Percentiles rank a stretch among this genome's conserved stretches.
Evolutionary conservation across 139 green algal species (phyloP).

Genomic region (Pycnococcus provasolii): DNA sequence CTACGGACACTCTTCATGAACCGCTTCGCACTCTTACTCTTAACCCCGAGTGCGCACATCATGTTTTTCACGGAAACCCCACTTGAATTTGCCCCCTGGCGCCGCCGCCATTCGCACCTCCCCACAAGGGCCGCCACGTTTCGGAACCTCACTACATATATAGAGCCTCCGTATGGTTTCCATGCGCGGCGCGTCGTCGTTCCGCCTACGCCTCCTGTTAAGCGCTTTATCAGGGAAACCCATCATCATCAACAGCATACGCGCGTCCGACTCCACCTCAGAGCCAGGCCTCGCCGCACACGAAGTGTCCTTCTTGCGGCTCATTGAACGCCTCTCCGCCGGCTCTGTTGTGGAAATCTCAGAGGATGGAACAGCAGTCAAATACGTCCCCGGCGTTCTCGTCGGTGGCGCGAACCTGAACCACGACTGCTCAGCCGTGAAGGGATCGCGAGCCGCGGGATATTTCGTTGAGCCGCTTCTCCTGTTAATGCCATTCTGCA

Average conservation of each 20-base stretch:
- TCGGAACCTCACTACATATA: too few relatives aligned
- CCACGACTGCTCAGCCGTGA: constrained; percentile 66
- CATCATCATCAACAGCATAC: constrained; percentile 84
- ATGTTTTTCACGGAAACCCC: too few relatives aligned
- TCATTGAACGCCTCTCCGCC: constrained; percentile 89
- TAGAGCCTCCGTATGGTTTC: constrained; percentile 29
- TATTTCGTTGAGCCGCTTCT: constrained; percentile 92
- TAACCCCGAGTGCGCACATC: too few relatives aligned
- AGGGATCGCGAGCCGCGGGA: constrained; percentile 56
- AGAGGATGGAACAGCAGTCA: constrained; percentile 79
- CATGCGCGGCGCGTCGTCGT: constrained; percentile 57
- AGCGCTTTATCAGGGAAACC: constrained; percentile 61
- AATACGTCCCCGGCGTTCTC: constrained; percentile 74
- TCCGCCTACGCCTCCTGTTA: constrained; percentile 68
- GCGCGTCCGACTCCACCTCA: constrained; percentile 43
- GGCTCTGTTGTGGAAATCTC: constrained; percentile 92
- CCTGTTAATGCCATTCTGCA: constrained; percentile 76
- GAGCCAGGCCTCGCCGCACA: constrained; percentile 66
- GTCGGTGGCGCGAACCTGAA: constrained; percentile 47
- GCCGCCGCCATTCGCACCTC: too few relatives aligned
- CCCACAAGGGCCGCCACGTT: too few relatives aligned
- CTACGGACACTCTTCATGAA: too few relatives aligned
- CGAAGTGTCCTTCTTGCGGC: constrained; percentile 79
- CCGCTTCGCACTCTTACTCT: too few relatives aligned
- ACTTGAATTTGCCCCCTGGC: too few relatives aligned